Evolutionary conservation across 257 asterid species (phyloP).

Genomic region (Jaltomata sinuosa): DNA sequence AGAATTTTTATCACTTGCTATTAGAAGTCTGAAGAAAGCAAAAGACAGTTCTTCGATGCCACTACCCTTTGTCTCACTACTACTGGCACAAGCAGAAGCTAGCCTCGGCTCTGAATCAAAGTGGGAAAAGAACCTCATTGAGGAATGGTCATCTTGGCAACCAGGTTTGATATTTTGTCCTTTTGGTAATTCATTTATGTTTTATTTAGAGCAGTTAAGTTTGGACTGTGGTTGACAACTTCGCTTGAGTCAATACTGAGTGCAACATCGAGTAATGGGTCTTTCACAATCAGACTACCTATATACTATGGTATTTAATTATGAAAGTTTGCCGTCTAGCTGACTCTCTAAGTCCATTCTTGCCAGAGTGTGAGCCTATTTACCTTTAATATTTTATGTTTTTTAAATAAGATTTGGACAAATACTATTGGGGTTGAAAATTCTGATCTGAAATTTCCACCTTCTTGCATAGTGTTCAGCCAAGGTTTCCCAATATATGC

Average conservation of each 20-base stretch:
- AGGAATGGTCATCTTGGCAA: constrained; percentile 88
- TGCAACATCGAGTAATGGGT: background rate
- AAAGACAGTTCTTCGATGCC: constrained; percentile 32
- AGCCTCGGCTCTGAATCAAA: constrained; percentile 67
- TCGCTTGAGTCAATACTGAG: background rate
- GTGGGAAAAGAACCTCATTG: constrained; percentile 61
- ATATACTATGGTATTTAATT: background rate
- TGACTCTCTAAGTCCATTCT: background rate
- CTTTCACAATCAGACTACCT: background rate
- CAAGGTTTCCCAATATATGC: background rate
- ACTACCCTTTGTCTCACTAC: constrained; percentile 55
- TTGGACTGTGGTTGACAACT: background rate
- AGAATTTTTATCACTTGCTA: constrained; percentile 49
- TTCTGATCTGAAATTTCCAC: background rate
- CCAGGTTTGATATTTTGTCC: constrained; percentile 42
- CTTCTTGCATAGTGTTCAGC: background rate
- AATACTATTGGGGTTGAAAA: background rate
- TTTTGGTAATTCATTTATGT: background rate
- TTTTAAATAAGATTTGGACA: background rate
- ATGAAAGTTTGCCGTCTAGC: background rate
- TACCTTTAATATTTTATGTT: background rate
- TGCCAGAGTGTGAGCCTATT: background rate
- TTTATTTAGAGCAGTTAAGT: background rate
- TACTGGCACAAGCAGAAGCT: constrained; percentile 91
- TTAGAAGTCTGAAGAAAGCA: constrained; percentile 73